Conservation (phyloP, 805 yeast genomes). For the Starmera amethionina region DNA sequence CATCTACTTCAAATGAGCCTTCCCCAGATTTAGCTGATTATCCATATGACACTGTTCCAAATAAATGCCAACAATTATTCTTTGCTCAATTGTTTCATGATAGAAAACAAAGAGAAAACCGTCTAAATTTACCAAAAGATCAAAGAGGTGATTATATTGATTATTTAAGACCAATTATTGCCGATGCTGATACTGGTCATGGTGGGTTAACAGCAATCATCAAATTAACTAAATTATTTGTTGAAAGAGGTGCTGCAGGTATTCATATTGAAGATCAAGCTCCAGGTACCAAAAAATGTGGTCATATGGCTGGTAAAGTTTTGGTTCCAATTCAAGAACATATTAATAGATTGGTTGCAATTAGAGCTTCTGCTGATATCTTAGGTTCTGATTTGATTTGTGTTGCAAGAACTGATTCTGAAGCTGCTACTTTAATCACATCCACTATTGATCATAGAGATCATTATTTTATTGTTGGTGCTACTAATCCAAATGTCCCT, state of each 20-base stretch:
- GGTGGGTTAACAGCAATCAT: slow-evolving; percentile 97
- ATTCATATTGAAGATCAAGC: slow-evolving; percentile 99
- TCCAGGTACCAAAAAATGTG: slow-evolving; percentile 97
- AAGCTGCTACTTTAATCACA: slow-evolving; percentile 91
- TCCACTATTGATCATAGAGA: slow-evolving; percentile 92
- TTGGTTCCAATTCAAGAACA: slow-evolving; percentile 97
- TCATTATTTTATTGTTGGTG: slow-evolving; percentile 84
- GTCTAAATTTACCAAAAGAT: slow-evolving; percentile 39
- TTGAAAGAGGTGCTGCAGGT: slow-evolving; percentile 98
- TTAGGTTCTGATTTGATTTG: slow-evolving; percentile 77
- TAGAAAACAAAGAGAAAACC: slow-evolving; percentile 82
- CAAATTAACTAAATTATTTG: slow-evolving; percentile 90
- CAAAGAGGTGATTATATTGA: slow-evolving; percentile 73
- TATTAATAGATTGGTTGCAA: slow-evolving; percentile 86
- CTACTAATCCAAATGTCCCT: slow-evolving; percentile 75
- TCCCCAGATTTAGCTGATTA: slow-evolving; percentile 98
- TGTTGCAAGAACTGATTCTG: slow-evolving; percentile 95
- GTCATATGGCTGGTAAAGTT: slow-evolving; percentile 98
- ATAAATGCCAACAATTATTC: slow-evolving; percentile 94
- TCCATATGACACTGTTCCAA: slow-evolving; percentile 98
- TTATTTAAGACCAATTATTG: slow-evolving; percentile 88
- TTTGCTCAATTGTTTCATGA: slow-evolving; percentile 96
- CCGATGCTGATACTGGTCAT: slow-evolving; percentile 98
- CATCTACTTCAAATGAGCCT: slow-evolving; percentile 95
- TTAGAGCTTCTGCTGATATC: slow-evolving; percentile 91